Conservation (phyloP, 2,329 filamentous ascomycete genomes). For the Penicillium sp. region DNA sequence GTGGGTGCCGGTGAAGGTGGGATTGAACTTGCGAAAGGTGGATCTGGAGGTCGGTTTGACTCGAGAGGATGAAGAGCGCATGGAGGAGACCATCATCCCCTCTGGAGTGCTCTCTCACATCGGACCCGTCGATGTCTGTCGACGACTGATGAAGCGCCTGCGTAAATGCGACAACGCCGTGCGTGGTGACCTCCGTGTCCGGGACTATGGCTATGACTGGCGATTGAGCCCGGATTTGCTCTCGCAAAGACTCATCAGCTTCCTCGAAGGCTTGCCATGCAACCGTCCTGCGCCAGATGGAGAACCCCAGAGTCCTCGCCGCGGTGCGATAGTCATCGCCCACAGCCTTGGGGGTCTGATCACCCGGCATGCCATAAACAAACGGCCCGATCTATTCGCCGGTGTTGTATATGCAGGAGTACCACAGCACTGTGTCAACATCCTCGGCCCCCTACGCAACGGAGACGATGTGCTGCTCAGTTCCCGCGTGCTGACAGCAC, state of each 20-base stretch:
- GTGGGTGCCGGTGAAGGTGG: constrained; percentile 93
- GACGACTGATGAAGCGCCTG: constrained; percentile 76
- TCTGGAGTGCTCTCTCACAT: constrained; percentile 90
- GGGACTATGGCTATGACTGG: constrained; percentile 96
- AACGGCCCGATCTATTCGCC: constrained; percentile 79
- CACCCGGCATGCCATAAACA: constrained; percentile 83
- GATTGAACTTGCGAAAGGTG: constrained; percentile 86
- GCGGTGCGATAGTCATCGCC: constrained; percentile 78
- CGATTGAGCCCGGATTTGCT: constrained; percentile 78
- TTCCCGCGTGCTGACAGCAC: constrained; percentile 79
- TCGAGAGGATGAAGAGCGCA: constrained; percentile 77
- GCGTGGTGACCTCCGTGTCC: constrained; percentile 71
- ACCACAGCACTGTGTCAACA: constrained; percentile 85
- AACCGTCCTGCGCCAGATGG: constrained; percentile 60
- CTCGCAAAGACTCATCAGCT: constrained; percentile 70
- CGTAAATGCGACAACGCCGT: constrained; percentile 72
- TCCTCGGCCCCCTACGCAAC: constrained; percentile 83
- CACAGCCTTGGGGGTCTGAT: constrained; percentile 87
- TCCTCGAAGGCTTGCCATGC: constrained; percentile 72
- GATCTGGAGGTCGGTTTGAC: constrained; percentile 85
- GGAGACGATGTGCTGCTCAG: constrained; percentile 91
- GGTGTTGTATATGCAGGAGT: constrained; percentile 85
- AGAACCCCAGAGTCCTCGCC: constrained; percentile 47
- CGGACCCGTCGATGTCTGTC: constrained; percentile 86
- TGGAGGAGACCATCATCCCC: constrained; percentile 80